phyloP scores from a whole-genome alignment of 805 yeast genomes.

The Wickerhamomyces ciferrii region DNA sequence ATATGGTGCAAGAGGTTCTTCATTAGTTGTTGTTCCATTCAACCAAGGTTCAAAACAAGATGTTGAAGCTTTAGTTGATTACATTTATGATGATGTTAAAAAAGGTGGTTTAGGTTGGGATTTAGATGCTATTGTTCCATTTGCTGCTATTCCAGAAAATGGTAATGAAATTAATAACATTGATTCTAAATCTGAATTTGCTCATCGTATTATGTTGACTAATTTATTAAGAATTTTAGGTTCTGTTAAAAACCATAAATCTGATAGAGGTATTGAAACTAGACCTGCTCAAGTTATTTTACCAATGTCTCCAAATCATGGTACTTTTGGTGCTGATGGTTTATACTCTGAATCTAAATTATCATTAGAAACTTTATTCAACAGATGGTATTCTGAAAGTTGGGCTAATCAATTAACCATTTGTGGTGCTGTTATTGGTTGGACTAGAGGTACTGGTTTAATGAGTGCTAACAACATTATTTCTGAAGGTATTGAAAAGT shows the following conservation, averaged over 20 bases:
- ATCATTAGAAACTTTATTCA: constrained; percentile 91
- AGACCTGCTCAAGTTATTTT: constrained; percentile 97
- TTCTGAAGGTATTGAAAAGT: constrained; percentile 94
- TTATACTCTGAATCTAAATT: constrained; percentile 96
- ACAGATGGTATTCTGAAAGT: constrained; percentile 98
- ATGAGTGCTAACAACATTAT: constrained; percentile 96
- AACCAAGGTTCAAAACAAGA: constrained; percentile 97
- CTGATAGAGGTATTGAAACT: constrained; percentile 71
- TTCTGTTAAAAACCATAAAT: constrained; percentile 79
- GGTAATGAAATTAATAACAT: constrained; percentile 93
- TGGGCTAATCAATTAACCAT: constrained; percentile 93
- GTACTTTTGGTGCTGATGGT: constrained; percentile 98
- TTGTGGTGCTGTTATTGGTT: constrained; percentile 98
- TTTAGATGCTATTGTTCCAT: constrained; percentile 91
- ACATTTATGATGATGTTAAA: constrained; percentile 78
- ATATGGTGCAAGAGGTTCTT: constrained; percentile 88
- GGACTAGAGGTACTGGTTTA: constrained; percentile 99
- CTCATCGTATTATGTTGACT: constrained; percentile 98
- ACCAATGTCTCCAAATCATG: constrained; percentile 98
- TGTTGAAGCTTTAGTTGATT: constrained; percentile 78
- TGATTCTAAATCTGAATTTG: constrained; percentile 94
- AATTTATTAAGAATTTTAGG: constrained; percentile 92
- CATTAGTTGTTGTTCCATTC: constrained; percentile 95
- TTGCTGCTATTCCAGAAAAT: constrained; percentile 98
- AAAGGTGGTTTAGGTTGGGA: constrained; percentile 97